phyloP scores from a whole-genome alignment of 148 eudicot genomes.

The Gaultheria prostrata region DNA sequence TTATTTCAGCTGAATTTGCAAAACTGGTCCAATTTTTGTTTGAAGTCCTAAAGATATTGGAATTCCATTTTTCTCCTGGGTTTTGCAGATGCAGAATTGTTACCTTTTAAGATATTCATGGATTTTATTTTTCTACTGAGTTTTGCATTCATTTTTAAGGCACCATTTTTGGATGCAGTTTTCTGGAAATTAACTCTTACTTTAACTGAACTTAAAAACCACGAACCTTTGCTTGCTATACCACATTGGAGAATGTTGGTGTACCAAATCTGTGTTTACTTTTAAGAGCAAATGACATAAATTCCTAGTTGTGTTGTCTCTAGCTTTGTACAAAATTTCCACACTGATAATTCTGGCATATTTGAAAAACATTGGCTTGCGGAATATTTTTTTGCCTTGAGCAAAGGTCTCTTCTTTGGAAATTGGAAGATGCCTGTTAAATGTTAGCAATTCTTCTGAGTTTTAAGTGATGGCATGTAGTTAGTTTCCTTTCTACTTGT shows the following conservation, averaged over 20 bases:
- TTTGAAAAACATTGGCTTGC: background rate
- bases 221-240: background rate
- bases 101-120: background rate
- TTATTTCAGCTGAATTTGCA: background rate
- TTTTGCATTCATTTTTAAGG: background rate
- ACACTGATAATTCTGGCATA: background rate
- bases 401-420: background rate
- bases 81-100: background rate
- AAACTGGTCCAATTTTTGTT: background rate
- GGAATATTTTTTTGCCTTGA: background rate
- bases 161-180: background rate
- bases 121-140: background rate
- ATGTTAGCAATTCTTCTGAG: background rate
- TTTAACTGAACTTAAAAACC: background rate
- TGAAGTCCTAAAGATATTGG: background rate
- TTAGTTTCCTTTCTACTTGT: background rate
- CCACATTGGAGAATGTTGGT: background rate
- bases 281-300: background rate
- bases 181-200: background rate
- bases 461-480: constrained; percentile 5
- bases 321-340: background rate
- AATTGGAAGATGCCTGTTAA: constrained; percentile 1
- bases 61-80: background rate
- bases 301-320: background rate
- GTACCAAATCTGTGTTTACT: background rate